Base-by-base conservation (phyloP, 2,329 filamentous ascomycete genomes). In the Aphanoascus verrucosus region DNA sequence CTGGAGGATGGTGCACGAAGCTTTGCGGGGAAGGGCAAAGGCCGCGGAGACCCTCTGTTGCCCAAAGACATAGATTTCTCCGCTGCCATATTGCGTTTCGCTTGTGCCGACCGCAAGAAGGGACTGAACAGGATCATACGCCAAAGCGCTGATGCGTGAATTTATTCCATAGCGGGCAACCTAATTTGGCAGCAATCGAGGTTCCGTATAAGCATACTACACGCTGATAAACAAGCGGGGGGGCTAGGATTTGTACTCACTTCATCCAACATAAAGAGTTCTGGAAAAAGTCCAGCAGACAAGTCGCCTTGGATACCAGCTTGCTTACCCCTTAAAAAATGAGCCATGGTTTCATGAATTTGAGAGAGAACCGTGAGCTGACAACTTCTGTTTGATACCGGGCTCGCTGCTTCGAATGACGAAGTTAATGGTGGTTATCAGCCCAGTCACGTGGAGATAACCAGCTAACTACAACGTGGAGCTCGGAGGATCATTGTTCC, bases 111-210 rank as follows among this genome's bases (percentile, higher is more conserved):
- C 81, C 41, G 93, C 93, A 49, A 98, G 78, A 54, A 98, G 82
- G 28, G 90, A 95, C 67, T 98, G 93, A 11, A 96, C 79, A 1
- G 93, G 90, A 60, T 97, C 90, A 73, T 94, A 97, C 56, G 89
- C 86, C 59, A 97, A 74, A 59, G 85, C 86, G 62, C 87, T 88
- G 62, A 78, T 76, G 61, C 79, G 79, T 17, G 84, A 88, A 66
- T 85, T 87, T 69, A 96, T 84, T 56, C 90, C 88, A 68, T 86
- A 91, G 58, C 87, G 82, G 49, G 80, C 80, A 62, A 88, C 73
- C 75, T 78, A 59, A 32, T 48, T 53, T 48, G 44, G 35, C 38
- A 40, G 41, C 49, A 45, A 28, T 28, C 23, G 43, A 35, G 20
- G 32, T 1, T 35, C 9, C 20, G 45, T 34, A 20, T 15, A 35